A percentile compares a stretch with the other conserved stretches of the same genome.
Evolutionary conservation across 1,284 basidiomycete genomes (phyloP).

Genomic region (Ganoderma meredithae): DNA sequence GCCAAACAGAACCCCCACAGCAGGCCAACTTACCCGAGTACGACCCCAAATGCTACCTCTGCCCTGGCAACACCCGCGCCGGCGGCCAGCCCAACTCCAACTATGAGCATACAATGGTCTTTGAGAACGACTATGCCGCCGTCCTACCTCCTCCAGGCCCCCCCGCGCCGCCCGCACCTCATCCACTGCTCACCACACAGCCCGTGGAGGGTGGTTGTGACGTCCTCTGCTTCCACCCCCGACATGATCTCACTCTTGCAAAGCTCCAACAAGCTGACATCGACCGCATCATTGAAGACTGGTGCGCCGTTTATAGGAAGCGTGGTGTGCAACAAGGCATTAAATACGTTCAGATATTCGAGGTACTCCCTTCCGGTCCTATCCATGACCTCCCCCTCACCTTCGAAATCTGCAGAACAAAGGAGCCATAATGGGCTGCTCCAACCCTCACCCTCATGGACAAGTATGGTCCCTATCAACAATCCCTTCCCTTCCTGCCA

Average conservation of each 20-base stretch:
- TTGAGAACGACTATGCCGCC: conserved; percentile 91
- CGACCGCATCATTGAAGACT: conserved; percentile 75
- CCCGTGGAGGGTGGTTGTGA: conserved; percentile 89
- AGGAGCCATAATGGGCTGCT: conserved; percentile 95
- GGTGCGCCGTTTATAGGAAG: conserved; percentile 72
- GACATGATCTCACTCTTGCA: conserved; percentile 92
- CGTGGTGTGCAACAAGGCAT: conserved; percentile 74
- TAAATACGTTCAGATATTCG: conserved; percentile 89
- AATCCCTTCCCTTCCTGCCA: conserved; percentile 75
- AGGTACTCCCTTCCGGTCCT: conserved; percentile 53
- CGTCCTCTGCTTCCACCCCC: conserved; percentile 90
- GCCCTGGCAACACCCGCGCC: conserved; percentile 87
- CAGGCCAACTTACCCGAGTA: conserved; percentile 64
- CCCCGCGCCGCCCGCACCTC: conserved; percentile 51
- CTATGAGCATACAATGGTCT: conserved; percentile 77
- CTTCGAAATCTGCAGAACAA: conserved; percentile 72
- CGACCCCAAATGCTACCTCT: conserved; percentile 89
- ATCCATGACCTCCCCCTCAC: neutral
- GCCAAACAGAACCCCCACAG: conserved; percentile 80
- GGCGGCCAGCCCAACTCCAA: conserved; percentile 76
- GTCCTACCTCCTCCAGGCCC: conserved; percentile 70
- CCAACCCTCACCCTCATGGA: conserved; percentile 95
- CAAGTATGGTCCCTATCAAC: conserved; percentile 89
- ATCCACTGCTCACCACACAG: conserved; percentile 73
- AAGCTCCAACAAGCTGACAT: conserved; percentile 73